These are phyloP conservation scores for Yarrowia sp. DNA, from an alignment of 805 yeast genomes.

Conservation along the genomic window DNA sequence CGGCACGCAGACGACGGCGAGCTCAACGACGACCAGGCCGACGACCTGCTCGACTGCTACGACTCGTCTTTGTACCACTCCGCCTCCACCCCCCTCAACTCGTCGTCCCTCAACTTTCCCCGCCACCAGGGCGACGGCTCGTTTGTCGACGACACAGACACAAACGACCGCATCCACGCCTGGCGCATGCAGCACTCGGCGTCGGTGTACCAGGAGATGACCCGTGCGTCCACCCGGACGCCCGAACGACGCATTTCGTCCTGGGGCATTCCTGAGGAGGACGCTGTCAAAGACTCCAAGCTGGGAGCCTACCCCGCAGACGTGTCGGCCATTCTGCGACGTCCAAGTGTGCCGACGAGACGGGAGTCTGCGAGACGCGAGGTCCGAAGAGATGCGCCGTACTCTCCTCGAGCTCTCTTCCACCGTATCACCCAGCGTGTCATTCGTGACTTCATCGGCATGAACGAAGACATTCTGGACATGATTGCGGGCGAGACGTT, in stretches of 20 bases:
- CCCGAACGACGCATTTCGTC: slow-evolving; percentile 25
- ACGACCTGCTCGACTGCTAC: slow-evolving; percentile 15
- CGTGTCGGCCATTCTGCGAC: slow-evolving; percentile 10
- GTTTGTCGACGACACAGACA: slow-evolving; percentile 35
- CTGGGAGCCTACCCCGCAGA: slow-evolving; percentile 10
- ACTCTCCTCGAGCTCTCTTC: slow-evolving; percentile 2
- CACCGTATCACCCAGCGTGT: slow-evolving; percentile 31
- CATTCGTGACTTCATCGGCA: slow-evolving; percentile 37
- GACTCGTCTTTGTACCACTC: slow-evolving; percentile 29
- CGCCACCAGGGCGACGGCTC: slow-evolving; percentile 41
- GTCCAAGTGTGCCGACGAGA: neutral
- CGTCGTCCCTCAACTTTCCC: slow-evolving; percentile 34
- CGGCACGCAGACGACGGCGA: slow-evolving; percentile 27
- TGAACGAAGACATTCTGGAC: slow-evolving; percentile 41
- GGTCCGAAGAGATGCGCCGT: slow-evolving; percentile 7
- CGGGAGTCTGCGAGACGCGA: neutral
- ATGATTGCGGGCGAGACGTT: slow-evolving; percentile 38
- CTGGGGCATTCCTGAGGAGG: slow-evolving; percentile 25
- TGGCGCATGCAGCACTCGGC: slow-evolving; percentile 45
- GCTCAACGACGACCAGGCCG: slow-evolving; percentile 27
- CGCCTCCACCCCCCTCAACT: slow-evolving; percentile 17
- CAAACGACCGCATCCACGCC: slow-evolving; percentile 42
- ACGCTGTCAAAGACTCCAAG: slow-evolving; percentile 3
- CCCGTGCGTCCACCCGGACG: slow-evolving; percentile 28
- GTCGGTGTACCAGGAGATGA: slow-evolving; percentile 36